These are phyloP conservation scores for Tylopilus sp. DNA, from an alignment of 768 basidiomycete species.

Conservation along the genomic window DNA sequence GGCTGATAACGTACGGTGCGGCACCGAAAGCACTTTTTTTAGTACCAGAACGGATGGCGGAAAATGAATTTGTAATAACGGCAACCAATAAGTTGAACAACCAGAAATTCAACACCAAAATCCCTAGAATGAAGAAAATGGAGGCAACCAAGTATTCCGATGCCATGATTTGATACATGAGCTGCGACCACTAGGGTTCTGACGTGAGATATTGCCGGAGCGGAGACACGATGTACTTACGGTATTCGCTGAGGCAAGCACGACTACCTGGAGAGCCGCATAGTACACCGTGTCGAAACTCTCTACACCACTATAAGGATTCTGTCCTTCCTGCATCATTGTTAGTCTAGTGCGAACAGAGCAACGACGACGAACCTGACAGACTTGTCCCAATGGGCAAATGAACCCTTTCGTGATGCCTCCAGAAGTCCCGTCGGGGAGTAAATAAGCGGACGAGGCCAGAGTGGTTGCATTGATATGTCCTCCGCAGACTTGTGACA, in stretches of 20 bases:
- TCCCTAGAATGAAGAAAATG: constrained; percentile 80
- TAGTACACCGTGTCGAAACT: constrained; percentile 90
- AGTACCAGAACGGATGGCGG: constrained; percentile 81
- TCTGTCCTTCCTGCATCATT: constrained; percentile 50
- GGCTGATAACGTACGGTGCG: constrained; percentile 29
- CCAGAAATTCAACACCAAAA: constrained; percentile 92
- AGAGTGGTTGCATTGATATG: constrained; percentile 53
- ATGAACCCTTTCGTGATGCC: too few relatives aligned
- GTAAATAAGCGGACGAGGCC: constrained; percentile 40
- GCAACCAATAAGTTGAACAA: constrained; percentile 91
- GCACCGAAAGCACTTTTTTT: constrained; percentile 92
- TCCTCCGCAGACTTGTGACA: constrained; percentile 67
- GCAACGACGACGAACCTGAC: constrained; percentile 48
- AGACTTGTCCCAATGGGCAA: constrained; percentile 86
- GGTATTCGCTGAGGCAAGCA: constrained; percentile 77
- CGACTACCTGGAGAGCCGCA: constrained; percentile 76
- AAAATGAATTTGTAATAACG: constrained; percentile 93
- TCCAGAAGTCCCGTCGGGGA: constrained; percentile 39
- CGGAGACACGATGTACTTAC: constrained; percentile 39
- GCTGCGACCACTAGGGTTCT: constrained; percentile 55
- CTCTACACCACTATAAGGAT: constrained; percentile 62
- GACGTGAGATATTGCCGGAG: neutral
- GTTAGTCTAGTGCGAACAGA: neutral
- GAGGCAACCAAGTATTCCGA: constrained; percentile 87
- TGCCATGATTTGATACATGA: constrained; percentile 90